Evolutionary conservation across 441 rosid species (phyloP).

Genomic region (Populus hybrid): DNA sequence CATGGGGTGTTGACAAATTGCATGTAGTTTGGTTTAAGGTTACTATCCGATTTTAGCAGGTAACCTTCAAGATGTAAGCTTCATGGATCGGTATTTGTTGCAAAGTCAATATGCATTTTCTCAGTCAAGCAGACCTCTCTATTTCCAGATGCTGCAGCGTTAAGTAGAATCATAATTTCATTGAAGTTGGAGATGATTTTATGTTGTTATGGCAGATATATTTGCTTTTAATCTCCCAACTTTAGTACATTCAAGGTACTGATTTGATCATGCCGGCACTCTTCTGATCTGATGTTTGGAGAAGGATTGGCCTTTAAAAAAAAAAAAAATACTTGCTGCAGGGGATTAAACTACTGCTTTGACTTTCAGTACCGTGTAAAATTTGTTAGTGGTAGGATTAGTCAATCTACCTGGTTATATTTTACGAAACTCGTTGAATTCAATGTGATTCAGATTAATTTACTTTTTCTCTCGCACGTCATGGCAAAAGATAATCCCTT

Average conservation of each 20-base stretch:
- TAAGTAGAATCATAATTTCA: background rate
- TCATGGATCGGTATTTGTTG: background rate
- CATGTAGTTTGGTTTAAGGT: slow-evolving; percentile 1
- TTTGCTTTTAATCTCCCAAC: background rate
- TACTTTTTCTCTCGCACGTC: background rate
- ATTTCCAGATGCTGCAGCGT: background rate
- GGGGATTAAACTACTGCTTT: background rate
- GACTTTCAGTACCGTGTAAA: background rate
- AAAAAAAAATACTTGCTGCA: background rate
- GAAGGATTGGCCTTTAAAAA: background rate
- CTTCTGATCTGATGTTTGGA: background rate
- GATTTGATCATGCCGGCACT: background rate
- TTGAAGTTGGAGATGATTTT: background rate
- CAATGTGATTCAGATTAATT: background rate
- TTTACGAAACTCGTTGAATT: background rate
- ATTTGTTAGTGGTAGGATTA: too few relatives aligned
- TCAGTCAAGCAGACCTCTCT: background rate
- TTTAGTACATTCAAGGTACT: background rate
- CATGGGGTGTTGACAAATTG: background rate
- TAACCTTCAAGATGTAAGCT: background rate
- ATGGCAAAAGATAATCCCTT: too few relatives aligned
- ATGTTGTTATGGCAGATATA: background rate
- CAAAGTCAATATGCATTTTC: background rate
- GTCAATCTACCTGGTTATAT: background rate
- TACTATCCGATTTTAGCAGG: background rate